A percentile compares a stretch with the other conserved stretches of the same genome.
phyloP scores from a whole-genome alignment of 345 rosid genomes.

The Pelargonium nanum region DNA sequence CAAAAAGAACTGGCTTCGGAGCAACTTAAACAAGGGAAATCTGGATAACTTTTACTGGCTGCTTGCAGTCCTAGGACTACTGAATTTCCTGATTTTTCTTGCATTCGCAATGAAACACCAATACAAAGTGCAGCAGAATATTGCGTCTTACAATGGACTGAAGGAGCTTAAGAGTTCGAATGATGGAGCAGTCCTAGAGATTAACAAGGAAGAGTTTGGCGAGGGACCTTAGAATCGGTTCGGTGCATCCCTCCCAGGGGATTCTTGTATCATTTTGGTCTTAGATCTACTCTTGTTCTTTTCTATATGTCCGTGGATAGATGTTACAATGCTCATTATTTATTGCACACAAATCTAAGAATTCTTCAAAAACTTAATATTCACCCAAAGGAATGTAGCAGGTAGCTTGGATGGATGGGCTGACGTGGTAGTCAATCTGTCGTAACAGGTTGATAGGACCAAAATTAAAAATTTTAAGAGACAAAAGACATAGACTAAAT shows the following conservation, averaged over 20 bases:
- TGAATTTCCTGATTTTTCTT: conserved; percentile 57
- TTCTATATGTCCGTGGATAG: too few relatives aligned
- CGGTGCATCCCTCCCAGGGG: neutral
- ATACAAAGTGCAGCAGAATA: conserved; percentile 40
- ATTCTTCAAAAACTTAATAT: too few relatives aligned
- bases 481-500: too few relatives aligned
- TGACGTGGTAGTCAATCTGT: too few relatives aligned
- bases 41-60: conserved; percentile 69
- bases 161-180: conserved; percentile 13
- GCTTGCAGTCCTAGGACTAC: conserved; percentile 50
- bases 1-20: conserved; percentile 51
- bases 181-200: neutral
- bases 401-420: too few relatives aligned
- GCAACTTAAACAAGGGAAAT: conserved; percentile 48
- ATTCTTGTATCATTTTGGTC: neutral
- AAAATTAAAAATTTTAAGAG: too few relatives aligned
- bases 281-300: neutral
- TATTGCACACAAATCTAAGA: too few relatives aligned
- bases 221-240: neutral
- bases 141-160: conserved; percentile 15
- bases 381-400: too few relatives aligned
- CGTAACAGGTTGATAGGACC: too few relatives aligned
- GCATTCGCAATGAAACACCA: conserved; percentile 49
- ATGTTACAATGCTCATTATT: too few relatives aligned
- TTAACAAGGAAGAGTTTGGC: neutral